Base-by-base conservation (phyloP, 352 stramenopile genomes). In the Phytophthora pisi region DNA sequence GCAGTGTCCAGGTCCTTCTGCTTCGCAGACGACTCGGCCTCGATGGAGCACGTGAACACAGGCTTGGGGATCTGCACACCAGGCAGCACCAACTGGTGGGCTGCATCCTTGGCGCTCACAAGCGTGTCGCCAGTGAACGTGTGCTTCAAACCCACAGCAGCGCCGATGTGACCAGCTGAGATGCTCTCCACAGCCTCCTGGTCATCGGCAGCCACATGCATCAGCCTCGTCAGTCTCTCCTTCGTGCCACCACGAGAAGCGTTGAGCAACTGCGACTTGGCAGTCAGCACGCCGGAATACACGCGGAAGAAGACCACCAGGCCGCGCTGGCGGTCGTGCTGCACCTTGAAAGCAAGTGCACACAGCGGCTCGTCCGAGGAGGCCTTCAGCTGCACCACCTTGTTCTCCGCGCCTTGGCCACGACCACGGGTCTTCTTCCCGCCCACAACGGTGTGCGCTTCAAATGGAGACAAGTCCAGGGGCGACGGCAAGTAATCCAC, bases 401-500 rank as follows among this genome's bases (percentile, higher is more conserved):
- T 50, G 4, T 62, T 52, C 10, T 77, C 57, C 4, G 55, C 42
- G 1, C 57, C 43, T 13, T 61, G 52, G 5, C 40, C 24, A 36
- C 36, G 60, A 5, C 49, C 57, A 40, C 69, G 56, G 57, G 54
- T 57, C 36, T 84, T 89, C 49, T 85, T 90, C 34, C 46, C 55
- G 13, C 38, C 43, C 28, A 66, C 66, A 30, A 88, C 66, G 2
- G 76, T 61, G 13, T 87, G 79, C 23, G 81, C 77, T 62, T 88
- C 79, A 54, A 89, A 94, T 10, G 81, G 81, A 34, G 81, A 86
- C 16, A 90, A 63, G 40, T 99, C 97, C 15, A 96, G 34, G 9
- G 97, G 97, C 11, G 95, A 98, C 66, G 97, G 97, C 71, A 99
- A 76, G 79, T 99, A 99, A 68, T 98, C 88, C 28, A 99, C 70